Percentiles rank a stretch among this genome's conserved stretches.
These are phyloP conservation scores for Yamadazyma sp. DNA, from an alignment of 1,139 yeast species.

Conservation along the genomic window DNA sequence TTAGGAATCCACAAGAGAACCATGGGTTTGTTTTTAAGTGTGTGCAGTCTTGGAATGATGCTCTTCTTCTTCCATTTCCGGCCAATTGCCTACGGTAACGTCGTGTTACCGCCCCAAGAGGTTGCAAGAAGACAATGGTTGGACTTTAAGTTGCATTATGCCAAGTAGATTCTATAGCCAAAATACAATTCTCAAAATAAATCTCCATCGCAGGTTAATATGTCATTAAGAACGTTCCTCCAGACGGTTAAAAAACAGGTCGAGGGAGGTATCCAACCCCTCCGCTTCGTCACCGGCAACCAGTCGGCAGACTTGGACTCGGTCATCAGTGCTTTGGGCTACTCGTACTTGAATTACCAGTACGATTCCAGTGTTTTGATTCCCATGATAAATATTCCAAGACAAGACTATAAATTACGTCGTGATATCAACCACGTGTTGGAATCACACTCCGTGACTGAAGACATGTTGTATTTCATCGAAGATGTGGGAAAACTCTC, in stretches of 20 bases:
- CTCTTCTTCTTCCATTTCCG: conserved; percentile 73
- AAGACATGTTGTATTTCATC: conserved; percentile 54
- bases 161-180: conserved; percentile 48
- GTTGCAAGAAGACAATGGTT: conserved; percentile 78
- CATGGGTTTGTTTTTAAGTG: conserved; percentile 33
- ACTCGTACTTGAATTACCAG: conserved; percentile 55
- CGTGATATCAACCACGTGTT: conserved; percentile 67
- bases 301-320: conserved; percentile 89
- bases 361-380: conserved; percentile 26
- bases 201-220: too few species aligned
- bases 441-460: conserved; percentile 44
- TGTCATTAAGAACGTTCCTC: conserved; percentile 15
- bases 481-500: conserved; percentile 52
- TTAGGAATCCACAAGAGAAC: conserved; percentile 26
- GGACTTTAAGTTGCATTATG: conserved; percentile 77
- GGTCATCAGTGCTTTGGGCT: conserved; percentile 69
- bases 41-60: conserved; percentile 48
- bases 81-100: conserved; percentile 85
- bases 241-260: conserved; percentile 10
- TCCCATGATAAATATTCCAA: conserved; percentile 76
- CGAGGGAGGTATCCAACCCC: conserved; percentile 15
- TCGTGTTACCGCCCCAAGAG: conserved; percentile 59
- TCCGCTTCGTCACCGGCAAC: conserved; percentile 72
- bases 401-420: conserved; percentile 62
- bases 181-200: too few species aligned